Conservation (phyloP, 495 filamentous ascomycete species). For the Cercophora sp. region DNA sequence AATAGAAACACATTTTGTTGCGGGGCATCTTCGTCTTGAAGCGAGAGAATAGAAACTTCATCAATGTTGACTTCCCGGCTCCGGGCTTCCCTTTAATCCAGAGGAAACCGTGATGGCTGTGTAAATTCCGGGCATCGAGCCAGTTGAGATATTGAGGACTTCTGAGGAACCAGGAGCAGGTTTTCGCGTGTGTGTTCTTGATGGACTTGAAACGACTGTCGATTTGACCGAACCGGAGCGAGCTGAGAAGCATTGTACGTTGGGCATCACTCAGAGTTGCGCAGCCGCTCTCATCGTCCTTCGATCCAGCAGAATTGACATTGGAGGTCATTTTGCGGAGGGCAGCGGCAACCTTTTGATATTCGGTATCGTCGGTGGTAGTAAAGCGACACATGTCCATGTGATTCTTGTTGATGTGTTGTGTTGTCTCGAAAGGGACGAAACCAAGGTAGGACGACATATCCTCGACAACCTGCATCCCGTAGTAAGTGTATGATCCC, state of each 20-base stretch:
- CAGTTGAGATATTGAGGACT: conserved; percentile 42
- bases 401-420: conserved; percentile 34
- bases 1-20: conserved; percentile 27
- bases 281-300: not conserved
- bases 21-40: conserved; percentile 11
- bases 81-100: conserved; percentile 59
- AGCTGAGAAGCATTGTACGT: not conserved
- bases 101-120: conserved; percentile 46
- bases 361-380: conserved; percentile 27
- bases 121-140: conserved; percentile 36
- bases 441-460: conserved; percentile 30
- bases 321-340: conserved; percentile 5
- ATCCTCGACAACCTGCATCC: conserved; percentile 34
- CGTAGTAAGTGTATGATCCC: too few relatives aligned
- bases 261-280: not conserved
- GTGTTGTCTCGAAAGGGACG: conserved; percentile 19
- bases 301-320: too few relatives aligned
- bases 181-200: conserved; percentile 36
- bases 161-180: conserved; percentile 49
- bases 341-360: conserved; percentile 19
- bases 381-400: conserved; percentile 43
- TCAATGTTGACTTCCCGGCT: conserved; percentile 48
- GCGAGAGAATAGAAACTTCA: conserved; percentile 29
- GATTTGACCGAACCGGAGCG: conserved; percentile 33
- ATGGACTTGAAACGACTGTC: conserved; percentile 36